Evolutionary conservation across 2,329 filamentous ascomycete species (phyloP), one percentile per base, ranked within the genome.

Genomic region (Penicillium hordei): DNA sequence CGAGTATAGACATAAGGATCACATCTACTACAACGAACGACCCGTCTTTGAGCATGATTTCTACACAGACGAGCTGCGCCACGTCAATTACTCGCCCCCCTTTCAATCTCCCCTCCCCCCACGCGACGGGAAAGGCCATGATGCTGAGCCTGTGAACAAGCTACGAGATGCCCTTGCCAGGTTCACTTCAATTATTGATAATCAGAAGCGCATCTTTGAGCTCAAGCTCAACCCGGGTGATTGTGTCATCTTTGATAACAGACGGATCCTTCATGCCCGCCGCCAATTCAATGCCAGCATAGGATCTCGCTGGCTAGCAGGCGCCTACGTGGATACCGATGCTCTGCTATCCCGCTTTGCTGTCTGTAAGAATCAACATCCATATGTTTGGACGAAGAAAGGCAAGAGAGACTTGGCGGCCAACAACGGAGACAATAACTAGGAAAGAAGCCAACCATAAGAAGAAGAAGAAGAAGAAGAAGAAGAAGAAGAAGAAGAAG

Each of bases 171-270:
- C 86, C 74, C 76, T 85, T 48, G 60, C 70, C 1, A 81, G 82
- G 2, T 91, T 96, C 66, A 81, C 86, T 48, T 58, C 71, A 0
- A 63, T 83, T 0, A 75, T 94, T 25, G 86, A 90, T 62, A 70
- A 81, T 0, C 70, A 78, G 4, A 84, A 84, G 6, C 46, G 44
- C 59, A 75, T 91, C 52, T 89, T 88, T 68, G 82, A 93, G 78
- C 81, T 88, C 58, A 88, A 88, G 74, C 79, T 97, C 73, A 79
- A 86, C 53, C 86, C 89, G 4, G 94, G 93, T 3, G 90, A 96
- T 69, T 96, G 91, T 70, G 92, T 93, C 13, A 82, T 99, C n/a
- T 97, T 99, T 70, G 89, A 96, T 72, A 97, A 97, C 70, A 78
- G 86, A 58, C 82, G 93, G 19, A 81, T 96, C n/a, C 75, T 96